Evolutionary conservation across 2,329 filamentous ascomycete species (phyloP), one percentile per base, ranked within the genome.

Genomic region (Phaeosphaeriaceae sp.): DNA sequence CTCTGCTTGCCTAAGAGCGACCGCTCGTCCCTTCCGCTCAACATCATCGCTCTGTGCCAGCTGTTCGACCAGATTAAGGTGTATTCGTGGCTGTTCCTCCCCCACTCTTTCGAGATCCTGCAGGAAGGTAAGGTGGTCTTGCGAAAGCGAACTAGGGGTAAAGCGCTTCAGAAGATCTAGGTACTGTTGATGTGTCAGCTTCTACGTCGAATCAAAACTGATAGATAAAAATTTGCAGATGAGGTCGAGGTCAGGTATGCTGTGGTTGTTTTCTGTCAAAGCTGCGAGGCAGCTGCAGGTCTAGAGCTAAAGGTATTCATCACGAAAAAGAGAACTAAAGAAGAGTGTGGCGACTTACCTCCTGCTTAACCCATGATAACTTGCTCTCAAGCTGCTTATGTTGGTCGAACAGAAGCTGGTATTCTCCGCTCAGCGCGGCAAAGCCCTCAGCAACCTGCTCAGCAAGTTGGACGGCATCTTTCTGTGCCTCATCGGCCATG

Each of bases 291-390:
- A 73, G 70, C 76, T 81, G 70, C 74, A 79, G 77, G 73, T 79
- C 77, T 79, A 80, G 76, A 79, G 77, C 77, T 79, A 79, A 79
- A 63, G 49, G 26, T 60, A 61, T 69, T 77, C 75, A 77, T 78
- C 77, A 77, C 72, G 61, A 58, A 55, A 54, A 53, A 33, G 42
- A 46, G 34, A 32, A 17, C 42, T 35, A 52, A 26, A 46, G 35
- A 42, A 46, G 9, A 21, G 13, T 16, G 18, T 13, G 17, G 34
- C 39, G 38, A 55, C 76, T 58, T 70, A 80, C 78, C 76, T 80
- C 78, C 54, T 79, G 73, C 63, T 79, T 76, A 17, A 76, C 76
- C 62, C 73, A 78, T 13, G 69, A 74, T 37, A 81, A 67, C 66
- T 77, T 79, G 60, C 70, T 73, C 60, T 80, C 78, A 32, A 81